Percentiles rank a stretch among this genome's conserved stretches.
phyloP scores from a whole-genome alignment of 495 filamentous ascomycete genomes.

The Aspergillus affinis region DNA sequence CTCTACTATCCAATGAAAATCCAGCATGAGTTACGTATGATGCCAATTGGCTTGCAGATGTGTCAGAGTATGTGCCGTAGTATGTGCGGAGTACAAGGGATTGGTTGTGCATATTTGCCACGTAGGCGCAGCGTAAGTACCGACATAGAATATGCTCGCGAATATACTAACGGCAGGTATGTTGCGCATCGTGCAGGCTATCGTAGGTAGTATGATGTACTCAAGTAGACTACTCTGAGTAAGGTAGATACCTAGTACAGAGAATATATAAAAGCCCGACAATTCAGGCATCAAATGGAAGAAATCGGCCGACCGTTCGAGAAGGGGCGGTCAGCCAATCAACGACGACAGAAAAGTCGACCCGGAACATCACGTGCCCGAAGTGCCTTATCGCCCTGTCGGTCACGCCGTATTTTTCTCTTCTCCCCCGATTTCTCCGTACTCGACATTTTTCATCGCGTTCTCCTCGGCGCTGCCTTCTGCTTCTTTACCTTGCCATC shows the following conservation, averaged over 20 bases:
- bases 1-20: not conserved
- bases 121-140: too few species aligned
- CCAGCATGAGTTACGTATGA: not conserved
- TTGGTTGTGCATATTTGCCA: too few species aligned
- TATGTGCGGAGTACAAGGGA: too few species aligned
- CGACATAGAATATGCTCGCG: too few species aligned
- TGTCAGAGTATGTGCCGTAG: too few species aligned
- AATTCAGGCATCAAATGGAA: not conserved
- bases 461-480: constrained; percentile 7
- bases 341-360: not conserved
- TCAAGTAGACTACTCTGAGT: too few species aligned
- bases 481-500: constrained; percentile 20
- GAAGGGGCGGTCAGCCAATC: not conserved
- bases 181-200: too few species aligned
- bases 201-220: too few species aligned
- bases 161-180: too few species aligned
- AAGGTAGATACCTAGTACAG: too few species aligned
- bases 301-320: not conserved
- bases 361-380: not conserved
- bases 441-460: not conserved
- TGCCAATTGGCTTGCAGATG: not conserved
- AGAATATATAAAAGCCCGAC: too few species aligned
- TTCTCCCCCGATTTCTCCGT: constrained; percentile 11
- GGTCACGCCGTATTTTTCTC: constrained; percentile 2
- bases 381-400: constrained; percentile 8